Evolutionary conservation across 768 basidiomycete species (phyloP), one percentile per base, ranked within the genome.

Genomic region (Amyloporia xantha): DNA sequence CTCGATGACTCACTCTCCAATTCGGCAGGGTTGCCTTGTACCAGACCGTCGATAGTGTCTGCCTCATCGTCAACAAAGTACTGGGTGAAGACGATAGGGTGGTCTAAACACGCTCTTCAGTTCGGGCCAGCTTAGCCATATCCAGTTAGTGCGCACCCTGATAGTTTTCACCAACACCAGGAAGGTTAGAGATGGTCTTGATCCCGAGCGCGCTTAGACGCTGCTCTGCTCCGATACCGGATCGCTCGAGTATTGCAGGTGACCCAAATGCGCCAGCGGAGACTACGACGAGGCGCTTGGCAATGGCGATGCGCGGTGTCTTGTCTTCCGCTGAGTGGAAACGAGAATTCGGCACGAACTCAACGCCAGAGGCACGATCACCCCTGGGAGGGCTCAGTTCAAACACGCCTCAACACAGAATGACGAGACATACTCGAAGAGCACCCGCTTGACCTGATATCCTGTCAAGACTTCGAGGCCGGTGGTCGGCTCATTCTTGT

Each of bases 241-340:
- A 79, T 2, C 81, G 68, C 56, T 82, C 77, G 5, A 84, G 69
- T 17, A 84, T 70, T 41, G 68, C 66, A 0, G 79, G 72, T 0
- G 72, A 72, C 11, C 72, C 71, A 20, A 74, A 64, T 0, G 71
- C 44, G 1, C 74, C 72, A 1, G 67, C 66, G 12, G 68, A 67
- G 2, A 75, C 39, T 0, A 75, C 62, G 7, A 75, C 67, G 5
- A 74, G 52, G 26, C 62, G 61, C 6, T 54, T 56, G 3, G 70
- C 73, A 12, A 41, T 60, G 4, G 61, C 69, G 0, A 44, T 54
- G 10, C 44, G 36, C 41, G 59, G 13, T 5, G 56, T 48, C 0
- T 13, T 20, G 30, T 33, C 41, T 1, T 27, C 46, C 2, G 53
- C 57, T 2, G 56, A 61, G 17, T 47, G 51, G 2, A 67, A 51